Base-by-base conservation (phyloP, 495 filamentous ascomycete species). In the Penicillium alfredii region DNA sequence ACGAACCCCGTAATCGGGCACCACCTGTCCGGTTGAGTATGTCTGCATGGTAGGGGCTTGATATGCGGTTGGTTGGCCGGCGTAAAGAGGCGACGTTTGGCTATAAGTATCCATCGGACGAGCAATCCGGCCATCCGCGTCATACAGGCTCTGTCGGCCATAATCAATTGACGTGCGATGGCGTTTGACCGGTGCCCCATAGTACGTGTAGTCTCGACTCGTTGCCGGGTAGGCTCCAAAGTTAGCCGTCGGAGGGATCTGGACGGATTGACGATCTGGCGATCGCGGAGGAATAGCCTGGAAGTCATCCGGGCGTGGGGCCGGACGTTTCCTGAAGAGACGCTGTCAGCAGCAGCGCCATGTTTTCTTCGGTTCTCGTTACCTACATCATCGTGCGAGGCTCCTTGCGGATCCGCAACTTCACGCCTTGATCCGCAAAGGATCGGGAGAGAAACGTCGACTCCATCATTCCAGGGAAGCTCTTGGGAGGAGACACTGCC, bases 401-500 rank as follows among this genome's bases (percentile, higher is more conserved):
- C 49, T 95, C 88, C 57, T 98, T 98, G 40, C 89, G 77, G 29
- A 96, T 78, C 33, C 90, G 76, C 28, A 98, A 67, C 24, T 88
- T 80, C 8, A 97, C 87, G 11, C 92, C 92, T 58, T 98, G 92
- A 55, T 98, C 92, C 41, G 86, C 86, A 63, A 98, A 97, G 0
- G 87, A 86, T 43, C 89, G 76, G 3, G 92, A 95, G 12, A 98
- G 65, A 53, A 86, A 84, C 0, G 92, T 96, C 6, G 90, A 96
- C 56, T 95, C 90, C 26, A 76, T 74, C 76, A 94, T 81, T 18
- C 90, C 90, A 3, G 81, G 82, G 50, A 87, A 97, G 35, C 81
- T 80, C 63, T 93, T 95, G 20, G 76, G 72, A 10, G 79, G 66
- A 38, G 76, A 79, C 11, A 89, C 88, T 81, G 48, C 16, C 36